Percentiles rank a stretch among this genome's conserved stretches.
phyloP scores from a whole-genome alignment of 2,329 filamentous ascomycete genomes.

The Neonectria coccinea region DNA sequence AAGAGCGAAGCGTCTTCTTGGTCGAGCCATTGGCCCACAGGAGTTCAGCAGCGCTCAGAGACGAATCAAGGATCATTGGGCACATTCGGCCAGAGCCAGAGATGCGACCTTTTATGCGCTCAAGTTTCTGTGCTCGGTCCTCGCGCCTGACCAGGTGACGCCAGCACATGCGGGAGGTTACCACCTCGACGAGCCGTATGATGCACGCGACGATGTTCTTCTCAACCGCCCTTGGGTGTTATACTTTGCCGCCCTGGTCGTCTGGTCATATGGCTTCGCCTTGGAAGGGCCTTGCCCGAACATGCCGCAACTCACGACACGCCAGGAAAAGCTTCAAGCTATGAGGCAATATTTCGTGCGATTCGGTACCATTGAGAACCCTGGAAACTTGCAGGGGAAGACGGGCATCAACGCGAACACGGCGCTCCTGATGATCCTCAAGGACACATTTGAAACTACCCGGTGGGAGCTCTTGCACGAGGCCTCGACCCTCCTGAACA shows the following conservation, averaged over 20 bases:
- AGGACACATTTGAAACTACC: conserved; percentile 83
- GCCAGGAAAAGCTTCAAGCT: conserved; percentile 76
- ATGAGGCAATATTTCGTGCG: conserved; percentile 84
- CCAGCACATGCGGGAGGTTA: conserved; percentile 55
- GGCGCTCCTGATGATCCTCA: conserved; percentile 83
- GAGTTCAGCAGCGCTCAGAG: conserved; percentile 84
- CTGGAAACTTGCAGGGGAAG: conserved; percentile 80
- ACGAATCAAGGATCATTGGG: conserved; percentile 91
- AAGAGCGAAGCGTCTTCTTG: conserved; percentile 84
- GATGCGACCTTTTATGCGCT: conserved; percentile 94
- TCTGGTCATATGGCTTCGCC: conserved; percentile 95
- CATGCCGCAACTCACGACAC: conserved; percentile 64
- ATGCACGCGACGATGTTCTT: conserved; percentile 86
- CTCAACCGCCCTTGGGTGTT: conserved; percentile 95
- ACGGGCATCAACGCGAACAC: conserved; percentile 85
- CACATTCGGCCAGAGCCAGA: conserved; percentile 85
- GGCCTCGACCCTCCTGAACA: conserved; percentile 81
- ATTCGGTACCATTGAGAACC: conserved; percentile 77
- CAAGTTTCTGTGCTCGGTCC: conserved; percentile 86
- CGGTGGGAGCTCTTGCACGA: conserved; percentile 94
- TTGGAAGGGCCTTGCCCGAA: conserved; percentile 80
- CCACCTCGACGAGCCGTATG: conserved; percentile 70
- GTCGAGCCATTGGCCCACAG: conserved; percentile 83
- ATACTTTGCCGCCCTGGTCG: conserved; percentile 90
- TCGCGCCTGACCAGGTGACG: conserved; percentile 66